These are phyloP conservation scores for Hanseniaspora thailandica DNA, from an alignment of 805 yeast genomes.

Conservation along the genomic window DNA sequence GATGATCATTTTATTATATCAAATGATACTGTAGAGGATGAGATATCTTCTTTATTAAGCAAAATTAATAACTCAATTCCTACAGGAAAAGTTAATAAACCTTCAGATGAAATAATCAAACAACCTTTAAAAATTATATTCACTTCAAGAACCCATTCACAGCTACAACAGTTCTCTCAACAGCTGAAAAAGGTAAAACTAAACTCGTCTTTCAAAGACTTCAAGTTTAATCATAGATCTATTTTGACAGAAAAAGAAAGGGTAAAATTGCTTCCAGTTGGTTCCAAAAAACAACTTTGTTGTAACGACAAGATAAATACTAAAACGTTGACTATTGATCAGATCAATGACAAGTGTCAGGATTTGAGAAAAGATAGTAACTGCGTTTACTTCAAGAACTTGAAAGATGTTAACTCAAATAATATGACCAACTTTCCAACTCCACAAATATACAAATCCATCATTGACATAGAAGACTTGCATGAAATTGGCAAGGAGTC, in stretches of 20 bases:
- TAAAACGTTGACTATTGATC: conserved; percentile 35
- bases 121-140: conserved; percentile 45
- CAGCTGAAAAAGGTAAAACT: conserved; percentile 55
- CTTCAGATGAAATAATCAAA: conserved; percentile 8
- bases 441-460: conserved; percentile 39
- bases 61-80: conserved; percentile 20
- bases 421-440: conserved; percentile 19
- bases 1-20: conserved; percentile 29
- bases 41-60: conserved; percentile 32
- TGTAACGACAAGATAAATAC: conserved; percentile 49
- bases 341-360: conserved; percentile 69
- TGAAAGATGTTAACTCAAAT: conserved; percentile 30
- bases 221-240: not conserved
- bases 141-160: conserved; percentile 86
- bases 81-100: conserved; percentile 17
- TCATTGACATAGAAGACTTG: conserved; percentile 74
- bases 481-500: conserved; percentile 45
- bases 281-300: conserved; percentile 77
- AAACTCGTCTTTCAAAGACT: conserved; percentile 44
- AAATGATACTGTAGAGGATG: conserved; percentile 25
- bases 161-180: conserved; percentile 63
- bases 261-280: conserved; percentile 59
- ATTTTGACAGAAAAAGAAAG: conserved; percentile 35
- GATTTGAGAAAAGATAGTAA: conserved; percentile 45
- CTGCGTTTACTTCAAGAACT: conserved; percentile 10